Conservation (phyloP, 441 rosid species). For the Omphalea diandra region DNA sequence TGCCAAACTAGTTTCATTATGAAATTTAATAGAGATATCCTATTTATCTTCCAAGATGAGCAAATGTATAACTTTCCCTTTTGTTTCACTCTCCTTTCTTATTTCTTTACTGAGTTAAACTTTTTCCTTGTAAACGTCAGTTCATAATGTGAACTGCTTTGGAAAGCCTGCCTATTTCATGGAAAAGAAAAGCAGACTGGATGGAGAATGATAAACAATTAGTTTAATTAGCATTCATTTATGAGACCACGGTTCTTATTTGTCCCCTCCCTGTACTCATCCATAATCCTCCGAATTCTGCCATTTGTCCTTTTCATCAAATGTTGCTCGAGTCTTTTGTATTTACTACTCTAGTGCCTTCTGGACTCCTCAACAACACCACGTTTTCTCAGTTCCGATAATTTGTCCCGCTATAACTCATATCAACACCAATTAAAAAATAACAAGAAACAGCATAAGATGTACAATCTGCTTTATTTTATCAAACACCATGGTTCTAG, state of each 20-base stretch:
- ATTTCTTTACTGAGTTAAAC: not conserved
- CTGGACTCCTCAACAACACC: not conserved
- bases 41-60: not conserved
- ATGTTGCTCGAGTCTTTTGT: not conserved
- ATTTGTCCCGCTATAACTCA: not conserved
- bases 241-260: constrained; percentile 7
- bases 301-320: not conserved
- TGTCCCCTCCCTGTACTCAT: not conserved
- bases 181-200: not conserved
- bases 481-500: too few relatives aligned
- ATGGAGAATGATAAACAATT: not conserved
- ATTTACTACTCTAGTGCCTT: not conserved
- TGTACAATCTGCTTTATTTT: too few relatives aligned
- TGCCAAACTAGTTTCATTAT: not conserved
- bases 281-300: not conserved
- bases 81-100: not conserved
- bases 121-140: not conserved
- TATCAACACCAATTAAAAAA: not conserved
- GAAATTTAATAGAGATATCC: not conserved
- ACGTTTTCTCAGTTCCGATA: not conserved
- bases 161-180: not conserved
- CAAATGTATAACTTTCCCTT: not conserved
- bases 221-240: not conserved
- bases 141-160: not conserved
- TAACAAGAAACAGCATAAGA: not conserved